Base-by-base conservation (phyloP, 1,284 basidiomycete genomes). In the Fomitopsis palustris region DNA sequence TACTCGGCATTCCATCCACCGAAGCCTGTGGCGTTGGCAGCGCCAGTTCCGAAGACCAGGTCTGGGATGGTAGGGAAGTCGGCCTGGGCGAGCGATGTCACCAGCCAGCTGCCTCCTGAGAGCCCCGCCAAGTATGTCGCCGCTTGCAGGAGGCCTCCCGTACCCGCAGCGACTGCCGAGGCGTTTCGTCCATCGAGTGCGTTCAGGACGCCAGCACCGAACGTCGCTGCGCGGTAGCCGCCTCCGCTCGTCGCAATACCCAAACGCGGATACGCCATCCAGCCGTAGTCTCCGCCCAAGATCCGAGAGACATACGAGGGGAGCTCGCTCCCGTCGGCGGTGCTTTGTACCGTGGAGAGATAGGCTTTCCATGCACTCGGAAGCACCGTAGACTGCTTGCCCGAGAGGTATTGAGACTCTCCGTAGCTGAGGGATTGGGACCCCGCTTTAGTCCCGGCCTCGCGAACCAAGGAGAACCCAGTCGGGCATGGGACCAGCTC, bases 61-160 rank as follows among this genome's bases (percentile, higher is more conserved):
- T 69, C 62, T 1, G 62, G 65, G 14, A 71, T 54, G 21, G 55
- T 62, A 16, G 69, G 70, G 53, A 71, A 70, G 59, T 70, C 57
- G 9, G 69, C 67, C 60, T 72, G 69, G 3, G 62, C 57, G 49
- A 70, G 63, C 8, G 70, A 72, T 0, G 55, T 54, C 38, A 71
- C 64, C 31, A 72, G 67, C 69, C 67, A 72, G 17, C 67, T 63
- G 14, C 70, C 70, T 23, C 83, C 83, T 0, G 77, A 80, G 3
- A 81, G 69, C 3, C 77, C 79, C 0, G 77, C 45, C 23, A 81
- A 55, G 65, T 81, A 82, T 1, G 74, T 73, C 4, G 77, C 69
- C 3, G 75, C 64, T 62, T 85, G 82, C n/a, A 85, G 72, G 7
- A 84, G 64, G 0, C 83, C 84, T 0, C 80, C 84, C 0, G 75